Evolutionary conservation across 2,329 filamentous ascomycete genomes (phyloP).

Genomic region (Aspergillus aculeatus): DNA sequence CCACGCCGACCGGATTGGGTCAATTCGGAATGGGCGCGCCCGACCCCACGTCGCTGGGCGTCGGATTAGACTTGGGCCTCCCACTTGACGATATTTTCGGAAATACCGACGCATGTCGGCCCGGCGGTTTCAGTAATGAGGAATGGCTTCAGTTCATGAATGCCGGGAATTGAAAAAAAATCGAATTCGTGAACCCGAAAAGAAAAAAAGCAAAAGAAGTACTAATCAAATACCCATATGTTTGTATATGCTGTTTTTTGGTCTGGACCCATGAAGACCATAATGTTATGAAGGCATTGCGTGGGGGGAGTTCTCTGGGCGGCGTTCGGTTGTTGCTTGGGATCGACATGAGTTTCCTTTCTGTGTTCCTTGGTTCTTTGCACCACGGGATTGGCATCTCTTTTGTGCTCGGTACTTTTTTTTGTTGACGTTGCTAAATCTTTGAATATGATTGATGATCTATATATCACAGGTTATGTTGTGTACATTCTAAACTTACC

Average conservation of each 20-base stretch:
- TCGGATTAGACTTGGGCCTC: conserved; percentile 36
- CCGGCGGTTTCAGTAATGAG: conserved; percentile 30
- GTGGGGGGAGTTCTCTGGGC: neutral
- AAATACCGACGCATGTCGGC: conserved; percentile 29
- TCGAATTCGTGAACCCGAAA: neutral
- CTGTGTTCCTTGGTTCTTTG: too few species aligned
- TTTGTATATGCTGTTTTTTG: conserved; percentile 13
- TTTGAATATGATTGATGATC: conserved; percentile 1
- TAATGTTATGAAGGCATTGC: neutral
- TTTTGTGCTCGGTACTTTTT: too few species aligned
- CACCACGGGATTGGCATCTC: too few species aligned
- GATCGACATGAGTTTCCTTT: neutral
- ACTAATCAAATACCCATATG: neutral
- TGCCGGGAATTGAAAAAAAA: conserved; percentile 15
- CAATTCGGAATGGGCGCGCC: conserved; percentile 29
- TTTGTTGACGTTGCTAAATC: neutral
- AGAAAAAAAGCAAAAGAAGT: neutral
- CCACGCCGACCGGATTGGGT: conserved; percentile 21
- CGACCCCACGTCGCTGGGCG: conserved; percentile 28
- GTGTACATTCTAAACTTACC: neutral
- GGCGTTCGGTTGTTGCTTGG: neutral
- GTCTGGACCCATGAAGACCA: neutral
- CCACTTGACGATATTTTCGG: conserved; percentile 45
- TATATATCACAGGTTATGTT: conserved; percentile 5
- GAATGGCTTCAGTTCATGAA: conserved; percentile 45